These are phyloP conservation scores for Rhizopogon roseolus DNA, from an alignment of 768 basidiomycete species.

Conservation along the genomic window DNA sequence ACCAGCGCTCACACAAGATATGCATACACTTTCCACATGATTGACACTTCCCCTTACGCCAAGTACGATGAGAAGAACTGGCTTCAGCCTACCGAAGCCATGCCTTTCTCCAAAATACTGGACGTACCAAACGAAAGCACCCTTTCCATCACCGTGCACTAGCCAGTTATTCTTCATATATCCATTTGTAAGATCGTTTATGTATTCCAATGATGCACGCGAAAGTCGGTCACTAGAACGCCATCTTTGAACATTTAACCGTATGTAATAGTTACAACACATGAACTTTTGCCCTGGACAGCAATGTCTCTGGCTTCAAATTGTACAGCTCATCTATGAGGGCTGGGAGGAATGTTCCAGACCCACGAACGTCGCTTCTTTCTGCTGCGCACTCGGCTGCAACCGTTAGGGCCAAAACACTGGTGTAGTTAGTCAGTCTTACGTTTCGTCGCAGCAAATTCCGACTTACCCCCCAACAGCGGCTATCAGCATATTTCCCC, in stretches of 20 bases:
- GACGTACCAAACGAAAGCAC: constrained; percentile 14
- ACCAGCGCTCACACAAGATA: constrained; percentile 74
- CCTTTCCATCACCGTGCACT: neutral
- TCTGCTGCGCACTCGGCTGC: constrained; percentile 57
- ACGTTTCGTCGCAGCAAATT: neutral
- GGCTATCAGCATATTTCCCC: constrained; percentile 73
- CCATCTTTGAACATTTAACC: neutral
- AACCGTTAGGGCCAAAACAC: constrained; percentile 52
- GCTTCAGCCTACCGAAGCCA: constrained; percentile 81
- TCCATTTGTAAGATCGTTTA: neutral
- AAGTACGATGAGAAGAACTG: constrained; percentile 90
- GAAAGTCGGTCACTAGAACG: neutral
- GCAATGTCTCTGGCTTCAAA: constrained; percentile 34
- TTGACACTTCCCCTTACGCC: constrained; percentile 68
- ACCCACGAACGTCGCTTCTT: constrained; percentile 49
- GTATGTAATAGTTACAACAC: constrained; percentile 5
- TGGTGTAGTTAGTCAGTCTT: constrained; percentile 17
- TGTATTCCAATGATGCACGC: no score
- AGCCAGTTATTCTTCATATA: neutral
- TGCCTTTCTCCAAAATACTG: constrained; percentile 75
- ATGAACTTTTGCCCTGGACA: constrained; percentile 24
- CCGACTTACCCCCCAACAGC: constrained; percentile 68
- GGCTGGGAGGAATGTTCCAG: constrained; percentile 61
- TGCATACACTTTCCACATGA: constrained; percentile 97
- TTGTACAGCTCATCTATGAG: constrained; percentile 58